Evolutionary conservation across 306 rosid species (phyloP).

Genomic region (Lagenaria siceraria): DNA sequence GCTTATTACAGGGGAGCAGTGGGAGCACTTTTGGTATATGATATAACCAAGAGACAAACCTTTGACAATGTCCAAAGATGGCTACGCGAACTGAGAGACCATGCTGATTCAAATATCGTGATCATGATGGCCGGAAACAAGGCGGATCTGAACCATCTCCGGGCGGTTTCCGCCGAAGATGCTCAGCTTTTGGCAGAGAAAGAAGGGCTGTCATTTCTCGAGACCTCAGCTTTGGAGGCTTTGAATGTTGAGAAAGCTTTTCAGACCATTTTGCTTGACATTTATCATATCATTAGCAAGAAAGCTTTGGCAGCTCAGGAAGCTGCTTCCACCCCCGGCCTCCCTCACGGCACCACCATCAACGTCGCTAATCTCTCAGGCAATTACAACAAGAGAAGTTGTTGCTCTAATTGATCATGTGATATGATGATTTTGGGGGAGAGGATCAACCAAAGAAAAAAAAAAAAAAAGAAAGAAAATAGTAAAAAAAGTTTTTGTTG

Average conservation of each 20-base stretch:
- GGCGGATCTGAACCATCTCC: slow-evolving; percentile 54
- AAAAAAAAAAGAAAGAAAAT: background rate
- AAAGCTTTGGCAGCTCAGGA: slow-evolving; percentile 62
- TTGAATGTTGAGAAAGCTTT: slow-evolving; percentile 59
- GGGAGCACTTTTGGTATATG: slow-evolving; percentile 59
- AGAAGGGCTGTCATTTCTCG: slow-evolving; percentile 48
- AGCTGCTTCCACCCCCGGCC: slow-evolving; percentile 32
- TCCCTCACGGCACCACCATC: slow-evolving; percentile 57
- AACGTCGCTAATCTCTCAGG: slow-evolving; percentile 33
- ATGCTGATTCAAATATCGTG: slow-evolving; percentile 66
- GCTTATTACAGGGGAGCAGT: slow-evolving; percentile 72
- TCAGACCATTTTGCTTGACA: slow-evolving; percentile 54
- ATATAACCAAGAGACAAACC: slow-evolving; percentile 62
- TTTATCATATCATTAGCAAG: slow-evolving; percentile 53
- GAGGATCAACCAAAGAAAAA: background rate
- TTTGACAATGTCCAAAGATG: slow-evolving; percentile 62
- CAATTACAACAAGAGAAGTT: slow-evolving; percentile 27
- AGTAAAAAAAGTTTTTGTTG: background rate
- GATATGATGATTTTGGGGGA: background rate
- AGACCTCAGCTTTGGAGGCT: slow-evolving; percentile 64
- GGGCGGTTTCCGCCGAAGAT: slow-evolving; percentile 47
- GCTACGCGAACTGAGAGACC: slow-evolving; percentile 67
- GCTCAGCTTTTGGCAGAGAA: slow-evolving; percentile 50
- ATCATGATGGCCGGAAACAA: slow-evolving; percentile 64
- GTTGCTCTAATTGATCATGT: slow-evolving; percentile 44